Percentiles rank a stretch among this genome's conserved stretches.
These are phyloP conservation scores for Stephania japonica DNA, from an alignment of 164 flowering plant species.

Conservation along the genomic window DNA sequence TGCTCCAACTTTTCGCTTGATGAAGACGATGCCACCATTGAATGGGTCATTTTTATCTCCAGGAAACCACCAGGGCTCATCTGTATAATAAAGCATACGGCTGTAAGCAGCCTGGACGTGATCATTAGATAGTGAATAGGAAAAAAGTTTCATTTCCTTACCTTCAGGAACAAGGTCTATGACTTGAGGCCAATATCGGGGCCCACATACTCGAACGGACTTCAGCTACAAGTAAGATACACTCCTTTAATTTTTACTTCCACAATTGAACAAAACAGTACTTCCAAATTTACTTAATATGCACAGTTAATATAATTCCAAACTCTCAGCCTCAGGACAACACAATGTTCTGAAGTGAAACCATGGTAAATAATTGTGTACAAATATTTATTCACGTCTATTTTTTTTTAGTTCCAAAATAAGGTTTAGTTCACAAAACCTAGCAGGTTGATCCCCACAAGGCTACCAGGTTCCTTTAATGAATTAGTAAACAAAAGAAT, in stretches of 20 bases:
- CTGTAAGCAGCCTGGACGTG: background rate
- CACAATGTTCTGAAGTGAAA: background rate
- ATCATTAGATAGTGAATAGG: background rate
- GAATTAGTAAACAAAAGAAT: background rate
- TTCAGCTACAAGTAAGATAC: constrained; percentile 52
- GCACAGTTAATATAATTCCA: background rate
- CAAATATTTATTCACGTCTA: background rate
- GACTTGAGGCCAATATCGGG: constrained; percentile 90
- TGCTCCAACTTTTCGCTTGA: constrained; percentile 91
- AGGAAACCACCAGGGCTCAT: constrained; percentile 74
- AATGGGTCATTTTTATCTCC: constrained; percentile 74
- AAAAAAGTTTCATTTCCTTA: constrained; percentile 14
- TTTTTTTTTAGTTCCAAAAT: background rate
- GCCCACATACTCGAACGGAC: constrained; percentile 81
- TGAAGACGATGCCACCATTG: constrained; percentile 73
- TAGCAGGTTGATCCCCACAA: background rate
- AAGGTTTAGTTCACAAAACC: background rate
- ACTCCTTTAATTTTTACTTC: background rate
- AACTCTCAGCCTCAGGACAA: background rate
- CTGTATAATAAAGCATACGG: constrained; percentile 28
- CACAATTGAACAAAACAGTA: background rate
- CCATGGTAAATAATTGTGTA: no score
- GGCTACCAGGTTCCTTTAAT: background rate
- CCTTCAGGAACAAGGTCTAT: constrained; percentile 81
- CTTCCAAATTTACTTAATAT: background rate